These are phyloP conservation scores for Nakaseomyces kungkrabaensis DNA, from an alignment of 1,139 yeast genomes.

Conservation along the genomic window DNA sequence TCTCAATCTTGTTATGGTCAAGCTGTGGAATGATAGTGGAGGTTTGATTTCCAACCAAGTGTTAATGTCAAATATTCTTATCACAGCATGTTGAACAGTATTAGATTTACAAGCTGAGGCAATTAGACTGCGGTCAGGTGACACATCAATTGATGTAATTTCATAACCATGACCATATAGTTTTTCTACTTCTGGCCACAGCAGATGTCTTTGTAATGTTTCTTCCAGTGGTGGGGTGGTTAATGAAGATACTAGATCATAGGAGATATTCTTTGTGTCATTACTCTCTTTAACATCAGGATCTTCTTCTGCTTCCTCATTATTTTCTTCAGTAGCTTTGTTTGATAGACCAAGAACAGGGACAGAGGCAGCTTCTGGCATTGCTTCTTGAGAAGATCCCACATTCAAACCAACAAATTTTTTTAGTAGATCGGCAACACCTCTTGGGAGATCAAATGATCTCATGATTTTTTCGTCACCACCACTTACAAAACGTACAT, in stretches of 20 bases:
- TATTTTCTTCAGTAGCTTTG: conserved; percentile 58
- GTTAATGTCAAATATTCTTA: conserved; percentile 58
- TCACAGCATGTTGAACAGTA: conserved; percentile 71
- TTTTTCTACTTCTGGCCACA: conserved; percentile 93
- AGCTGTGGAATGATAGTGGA: conserved; percentile 52
- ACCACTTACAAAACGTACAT: conserved; percentile 71
- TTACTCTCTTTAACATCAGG: conserved; percentile 34
- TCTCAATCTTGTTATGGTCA: conserved; percentile 75
- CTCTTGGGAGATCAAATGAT: conserved; percentile 81
- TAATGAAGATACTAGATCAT: conserved; percentile 35
- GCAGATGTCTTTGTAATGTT: conserved; percentile 78
- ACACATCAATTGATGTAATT: conserved; percentile 65
- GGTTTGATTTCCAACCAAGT: conserved; percentile 54
- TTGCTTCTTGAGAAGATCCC: conserved; percentile 14
- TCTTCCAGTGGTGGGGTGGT: conserved; percentile 73
- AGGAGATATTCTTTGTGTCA: conserved; percentile 34
- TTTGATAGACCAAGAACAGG: conserved; percentile 94
- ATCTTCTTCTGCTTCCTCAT: conserved; percentile 32
- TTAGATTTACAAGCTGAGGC: conserved; percentile 94
- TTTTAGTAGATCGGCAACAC: conserved; percentile 54
- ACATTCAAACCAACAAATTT: conserved; percentile 42
- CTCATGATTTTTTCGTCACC: conserved; percentile 93
- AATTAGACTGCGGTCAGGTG: conserved; percentile 53
- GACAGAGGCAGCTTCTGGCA: conserved; percentile 69
- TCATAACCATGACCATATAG: conserved; percentile 97